phyloP scores from a whole-genome alignment of 2,329 filamentous ascomycete genomes.

The Scopulariopsis brevicaulis region DNA sequence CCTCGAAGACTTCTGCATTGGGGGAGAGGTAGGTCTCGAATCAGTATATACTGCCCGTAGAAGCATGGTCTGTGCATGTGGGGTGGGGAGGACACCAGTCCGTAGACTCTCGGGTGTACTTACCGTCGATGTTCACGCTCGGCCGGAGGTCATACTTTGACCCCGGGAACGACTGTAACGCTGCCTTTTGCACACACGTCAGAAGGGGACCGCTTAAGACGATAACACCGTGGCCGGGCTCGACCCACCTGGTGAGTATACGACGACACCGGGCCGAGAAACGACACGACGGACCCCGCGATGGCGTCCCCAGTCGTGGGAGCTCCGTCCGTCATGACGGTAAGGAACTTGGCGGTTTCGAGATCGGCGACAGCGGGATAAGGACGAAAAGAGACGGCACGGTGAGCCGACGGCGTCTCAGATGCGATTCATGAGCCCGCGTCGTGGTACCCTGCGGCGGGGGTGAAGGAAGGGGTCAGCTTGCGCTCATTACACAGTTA shows the following conservation, averaged over 20 bases:
- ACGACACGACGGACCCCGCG: constrained; percentile 27
- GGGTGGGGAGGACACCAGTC: background rate
- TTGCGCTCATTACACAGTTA: background rate
- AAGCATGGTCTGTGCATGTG: background rate
- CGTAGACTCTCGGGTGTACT: constrained; percentile 7
- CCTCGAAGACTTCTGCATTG: constrained; percentile 60
- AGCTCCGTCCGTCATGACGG: background rate
- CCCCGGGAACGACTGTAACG: constrained; percentile 33
- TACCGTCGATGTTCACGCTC: constrained; percentile 38
- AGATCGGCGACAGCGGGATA: background rate
- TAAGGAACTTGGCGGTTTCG: background rate
- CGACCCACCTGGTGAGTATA: constrained; percentile 37
- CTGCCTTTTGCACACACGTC: constrained; percentile 22
- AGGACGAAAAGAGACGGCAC: background rate
- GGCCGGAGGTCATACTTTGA: constrained; percentile 35
- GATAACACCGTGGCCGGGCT: background rate
- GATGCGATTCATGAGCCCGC: background rate
- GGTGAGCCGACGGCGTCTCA: background rate
- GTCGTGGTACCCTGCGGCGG: background rate
- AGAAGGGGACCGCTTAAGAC: background rate
- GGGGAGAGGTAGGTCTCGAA: background rate
- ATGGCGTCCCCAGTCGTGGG: constrained; percentile 2
- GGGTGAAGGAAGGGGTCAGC: background rate
- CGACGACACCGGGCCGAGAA: constrained; percentile 35
- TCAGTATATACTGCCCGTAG: background rate